phyloP scores from a whole-genome alignment of 768 basidiomycete genomes.

The Trametes villosa region DNA sequence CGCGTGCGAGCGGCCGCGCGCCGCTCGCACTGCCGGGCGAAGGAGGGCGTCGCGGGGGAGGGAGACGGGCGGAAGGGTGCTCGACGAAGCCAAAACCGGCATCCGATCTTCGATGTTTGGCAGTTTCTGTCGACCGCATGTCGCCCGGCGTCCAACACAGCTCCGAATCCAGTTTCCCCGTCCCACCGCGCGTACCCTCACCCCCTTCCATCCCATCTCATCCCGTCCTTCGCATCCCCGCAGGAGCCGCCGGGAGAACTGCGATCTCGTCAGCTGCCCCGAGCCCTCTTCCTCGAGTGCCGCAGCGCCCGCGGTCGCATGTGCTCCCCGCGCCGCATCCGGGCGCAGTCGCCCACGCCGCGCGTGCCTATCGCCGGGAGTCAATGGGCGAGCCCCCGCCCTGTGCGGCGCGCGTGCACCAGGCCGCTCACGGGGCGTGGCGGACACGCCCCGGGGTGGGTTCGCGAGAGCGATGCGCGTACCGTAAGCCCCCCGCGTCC shows the following conservation, averaged over 20 bases:
- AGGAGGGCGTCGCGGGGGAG: not conserved
- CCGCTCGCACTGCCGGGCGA: not conserved
- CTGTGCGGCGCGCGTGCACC: too few species aligned
- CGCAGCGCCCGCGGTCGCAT: not conserved
- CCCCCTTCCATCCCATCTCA: too few species aligned
- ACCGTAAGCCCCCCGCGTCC: not conserved
- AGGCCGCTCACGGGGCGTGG: not conserved
- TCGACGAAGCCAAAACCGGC: conserved; percentile 8
- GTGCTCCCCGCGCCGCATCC: not conserved
- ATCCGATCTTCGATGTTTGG: conserved; percentile 21
- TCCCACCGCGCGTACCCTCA: too few species aligned
- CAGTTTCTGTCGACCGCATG: conserved; percentile 23
- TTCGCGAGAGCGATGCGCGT: not conserved
- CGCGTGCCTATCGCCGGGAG: conserved; percentile 8
- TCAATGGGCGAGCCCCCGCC: too few species aligned
- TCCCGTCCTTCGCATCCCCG: too few species aligned
- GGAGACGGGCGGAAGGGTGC: not conserved
- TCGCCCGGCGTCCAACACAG: conserved; percentile 16
- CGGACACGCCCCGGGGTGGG: not conserved
- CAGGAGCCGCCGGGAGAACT: conserved; percentile 6
- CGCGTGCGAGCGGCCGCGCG: conserved; percentile 3
- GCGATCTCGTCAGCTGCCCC: conserved; percentile 11
- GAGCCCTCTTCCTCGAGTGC: conserved; percentile 1
- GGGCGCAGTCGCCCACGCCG: not conserved
- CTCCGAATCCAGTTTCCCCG: not conserved